A percentile compares a stretch with the other conserved stretches of the same genome.
Conservation (phyloP, 352 stramenopile genomes). For the Pythium grandisporangium region DNA sequence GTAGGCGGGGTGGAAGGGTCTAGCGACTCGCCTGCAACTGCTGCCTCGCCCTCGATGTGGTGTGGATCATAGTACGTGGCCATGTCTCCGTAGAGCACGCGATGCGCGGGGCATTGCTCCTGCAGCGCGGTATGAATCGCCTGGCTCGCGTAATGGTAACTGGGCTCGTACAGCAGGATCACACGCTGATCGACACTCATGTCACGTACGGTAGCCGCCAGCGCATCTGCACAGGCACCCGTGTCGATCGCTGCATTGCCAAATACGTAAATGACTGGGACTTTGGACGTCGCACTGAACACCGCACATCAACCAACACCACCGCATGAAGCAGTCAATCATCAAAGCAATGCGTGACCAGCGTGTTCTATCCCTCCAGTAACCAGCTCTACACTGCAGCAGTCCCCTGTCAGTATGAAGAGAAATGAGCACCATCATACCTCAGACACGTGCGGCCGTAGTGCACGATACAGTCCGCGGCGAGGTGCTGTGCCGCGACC, state of each 20-base stretch:
- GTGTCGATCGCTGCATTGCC: slow-evolving; percentile 69
- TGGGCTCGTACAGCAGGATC: slow-evolving; percentile 88
- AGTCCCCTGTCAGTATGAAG: too few relatives aligned
- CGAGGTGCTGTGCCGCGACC: slow-evolving; percentile 90
- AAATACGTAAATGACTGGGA: slow-evolving; percentile 90
- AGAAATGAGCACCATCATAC: slow-evolving; percentile 5
- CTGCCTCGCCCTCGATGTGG: slow-evolving; percentile 10
- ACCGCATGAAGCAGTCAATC: neutral
- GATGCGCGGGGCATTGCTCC: slow-evolving; percentile 21
- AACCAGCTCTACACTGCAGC: too few relatives aligned
- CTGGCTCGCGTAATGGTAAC: slow-evolving; percentile 77
- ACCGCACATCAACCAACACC: slow-evolving; percentile 5
- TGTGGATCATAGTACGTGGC: slow-evolving; percentile 59
- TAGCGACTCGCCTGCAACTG: slow-evolving; percentile 1
- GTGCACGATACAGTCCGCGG: slow-evolving; percentile 91
- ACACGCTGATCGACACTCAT: slow-evolving; percentile 42
- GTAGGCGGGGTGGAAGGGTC: too few relatives aligned
- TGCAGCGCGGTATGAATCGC: slow-evolving; percentile 37
- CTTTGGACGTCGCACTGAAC: slow-evolving; percentile 47
- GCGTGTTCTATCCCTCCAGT: too few relatives aligned
- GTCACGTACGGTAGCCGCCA: slow-evolving; percentile 17
- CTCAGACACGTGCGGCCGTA: slow-evolving; percentile 92
- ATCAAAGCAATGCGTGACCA: neutral
- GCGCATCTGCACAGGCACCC: slow-evolving; percentile 28
- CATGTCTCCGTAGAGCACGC: slow-evolving; percentile 52